These are phyloP conservation scores for Saturnispora ahearnii DNA, from an alignment of 805 yeast species.

Conservation along the genomic window DNA sequence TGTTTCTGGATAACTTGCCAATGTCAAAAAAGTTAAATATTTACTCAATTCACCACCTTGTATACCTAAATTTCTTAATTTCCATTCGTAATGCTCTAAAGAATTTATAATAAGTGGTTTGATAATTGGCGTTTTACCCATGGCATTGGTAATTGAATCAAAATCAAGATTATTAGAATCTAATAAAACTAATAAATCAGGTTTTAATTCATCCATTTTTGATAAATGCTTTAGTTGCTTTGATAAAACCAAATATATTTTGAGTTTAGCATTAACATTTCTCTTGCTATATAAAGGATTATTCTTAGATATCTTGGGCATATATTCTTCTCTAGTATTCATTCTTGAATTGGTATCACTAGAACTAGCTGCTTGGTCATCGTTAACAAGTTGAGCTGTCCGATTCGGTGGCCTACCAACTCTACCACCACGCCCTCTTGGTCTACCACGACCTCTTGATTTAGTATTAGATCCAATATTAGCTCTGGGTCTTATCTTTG, in stretches of 20 bases:
- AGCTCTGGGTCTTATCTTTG: not conserved
- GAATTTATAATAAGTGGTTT: slow-evolving; percentile 38
- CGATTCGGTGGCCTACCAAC: slow-evolving; percentile 2
- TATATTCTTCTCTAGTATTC: slow-evolving; percentile 24
- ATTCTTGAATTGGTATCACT: not conserved
- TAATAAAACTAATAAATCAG: slow-evolving; percentile 40
- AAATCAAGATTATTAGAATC: slow-evolving; percentile 29
- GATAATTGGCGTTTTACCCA: slow-evolving; percentile 32
- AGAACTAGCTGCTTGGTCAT: not conserved
- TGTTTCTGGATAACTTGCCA: slow-evolving; percentile 14
- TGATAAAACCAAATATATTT: slow-evolving; percentile 35
- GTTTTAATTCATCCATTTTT: slow-evolving; percentile 27
- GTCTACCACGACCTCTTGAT: slow-evolving; percentile 6
- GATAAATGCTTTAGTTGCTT: slow-evolving; percentile 33
- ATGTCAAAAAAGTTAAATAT: slow-evolving; percentile 16
- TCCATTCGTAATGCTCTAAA: slow-evolving; percentile 32
- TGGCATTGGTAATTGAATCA: slow-evolving; percentile 7
- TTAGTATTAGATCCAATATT: not conserved
- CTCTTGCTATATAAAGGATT: slow-evolving; percentile 18
- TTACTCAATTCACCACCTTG: slow-evolving; percentile 9
- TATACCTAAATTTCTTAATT: slow-evolving; percentile 12
- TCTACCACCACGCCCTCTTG: slow-evolving; percentile 3
- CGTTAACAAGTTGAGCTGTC: not conserved
- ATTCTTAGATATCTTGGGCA: slow-evolving; percentile 25
- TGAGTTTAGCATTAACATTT: slow-evolving; percentile 15